These are phyloP conservation scores for Sarocladium kiliense DNA, from an alignment of 2,329 filamentous ascomycete genomes.

Conservation along the genomic window DNA sequence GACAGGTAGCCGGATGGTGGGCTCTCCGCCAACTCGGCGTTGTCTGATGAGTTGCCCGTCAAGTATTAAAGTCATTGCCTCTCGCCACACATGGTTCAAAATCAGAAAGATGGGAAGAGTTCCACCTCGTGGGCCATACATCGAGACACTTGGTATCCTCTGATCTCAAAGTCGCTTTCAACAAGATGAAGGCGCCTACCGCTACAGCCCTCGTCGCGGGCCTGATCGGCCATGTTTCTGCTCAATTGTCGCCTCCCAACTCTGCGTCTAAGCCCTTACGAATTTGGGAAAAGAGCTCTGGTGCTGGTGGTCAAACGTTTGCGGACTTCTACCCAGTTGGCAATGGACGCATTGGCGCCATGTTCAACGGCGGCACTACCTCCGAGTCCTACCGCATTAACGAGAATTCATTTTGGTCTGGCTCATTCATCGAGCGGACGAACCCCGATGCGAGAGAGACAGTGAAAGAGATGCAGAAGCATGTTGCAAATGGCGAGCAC, in stretches of 20 bases:
- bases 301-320: background rate
- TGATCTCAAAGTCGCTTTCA: background rate
- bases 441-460: conserved; percentile 27
- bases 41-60: background rate
- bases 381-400: conserved; percentile 37
- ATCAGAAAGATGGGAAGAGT: too few species aligned
- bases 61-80: too few species aligned
- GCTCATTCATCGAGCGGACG: conserved; percentile 20
- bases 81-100: too few species aligned
- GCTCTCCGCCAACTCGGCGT: background rate
- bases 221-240: background rate
- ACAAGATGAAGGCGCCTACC: background rate
- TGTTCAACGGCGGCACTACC: conserved; percentile 30
- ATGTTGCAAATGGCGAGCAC: conserved; percentile 29
- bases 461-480: conserved; percentile 28
- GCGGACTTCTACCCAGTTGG: conserved; percentile 31
- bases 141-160: background rate
- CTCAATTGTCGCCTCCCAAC: background rate
- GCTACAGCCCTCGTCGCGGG: background rate
- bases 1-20: too few species aligned
- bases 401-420: conserved; percentile 41
- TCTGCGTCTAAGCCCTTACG: conserved; percentile 7
- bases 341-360: conserved; percentile 33
- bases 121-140: too few species aligned
- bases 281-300: conserved; percentile 8